A percentile compares a stretch with the other conserved stretches of the same genome.
Evolutionary conservation across 2,329 filamentous ascomycete species (phyloP).

Genomic region (Karstenula rhodostoma): DNA sequence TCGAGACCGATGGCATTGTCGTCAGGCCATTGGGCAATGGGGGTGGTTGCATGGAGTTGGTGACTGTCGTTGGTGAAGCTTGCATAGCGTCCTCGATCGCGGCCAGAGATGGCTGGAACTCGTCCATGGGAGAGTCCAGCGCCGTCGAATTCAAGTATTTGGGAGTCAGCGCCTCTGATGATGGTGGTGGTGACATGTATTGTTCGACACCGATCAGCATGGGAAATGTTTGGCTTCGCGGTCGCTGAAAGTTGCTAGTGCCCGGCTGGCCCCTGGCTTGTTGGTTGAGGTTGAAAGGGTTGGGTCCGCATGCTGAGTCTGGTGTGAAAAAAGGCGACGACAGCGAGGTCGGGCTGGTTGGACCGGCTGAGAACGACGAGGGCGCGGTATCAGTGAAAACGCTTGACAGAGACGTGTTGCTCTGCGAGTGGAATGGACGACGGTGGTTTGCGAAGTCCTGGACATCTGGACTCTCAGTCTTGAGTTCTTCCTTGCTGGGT

Average conservation of each 20-base stretch:
- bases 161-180: constrained; percentile 63
- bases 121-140: constrained; percentile 61
- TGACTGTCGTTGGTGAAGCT: constrained; percentile 43
- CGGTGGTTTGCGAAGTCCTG: constrained; percentile 69
- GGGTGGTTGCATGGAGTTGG: constrained; percentile 56
- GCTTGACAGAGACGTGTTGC: constrained; percentile 71
- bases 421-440: constrained; percentile 71
- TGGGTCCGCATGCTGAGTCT: constrained; percentile 67
- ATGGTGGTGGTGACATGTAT: constrained; percentile 60
- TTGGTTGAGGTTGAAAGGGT: constrained; percentile 68
- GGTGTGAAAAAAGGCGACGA: constrained; percentile 82
- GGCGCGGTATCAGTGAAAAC: constrained; percentile 71
- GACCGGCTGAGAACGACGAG: constrained; percentile 72
- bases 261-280: constrained; percentile 59
- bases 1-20: constrained; percentile 45
- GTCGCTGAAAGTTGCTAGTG: constrained; percentile 70
- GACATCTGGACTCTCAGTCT: constrained; percentile 64
- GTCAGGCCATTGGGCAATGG: constrained; percentile 45
- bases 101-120: constrained; percentile 50
- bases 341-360: constrained; percentile 76
- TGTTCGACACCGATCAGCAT: constrained; percentile 69
- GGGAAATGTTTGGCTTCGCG: constrained; percentile 88
- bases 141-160: constrained; percentile 59
- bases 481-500: constrained; percentile 72
- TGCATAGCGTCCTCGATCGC: constrained; percentile 54